phyloP scores from a whole-genome alignment of 116 monocot genomes.

The Iris pallida region DNA sequence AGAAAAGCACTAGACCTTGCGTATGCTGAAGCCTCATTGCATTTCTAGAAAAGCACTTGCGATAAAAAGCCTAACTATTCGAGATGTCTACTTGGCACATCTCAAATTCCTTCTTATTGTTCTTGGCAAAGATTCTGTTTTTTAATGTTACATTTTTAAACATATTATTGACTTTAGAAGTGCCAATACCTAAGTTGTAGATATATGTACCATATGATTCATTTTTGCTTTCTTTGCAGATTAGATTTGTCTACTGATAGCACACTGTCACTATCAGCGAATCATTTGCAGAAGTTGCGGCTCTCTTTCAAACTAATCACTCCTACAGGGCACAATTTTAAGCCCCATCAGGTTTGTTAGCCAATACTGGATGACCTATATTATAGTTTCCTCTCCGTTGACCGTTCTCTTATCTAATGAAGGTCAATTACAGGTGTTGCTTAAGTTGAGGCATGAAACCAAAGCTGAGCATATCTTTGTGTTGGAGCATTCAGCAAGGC shows the following conservation, averaged over 20 bases:
- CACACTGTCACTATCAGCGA: constrained; percentile 62
- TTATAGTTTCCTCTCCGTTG: background rate
- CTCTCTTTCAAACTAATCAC: constrained; percentile 76
- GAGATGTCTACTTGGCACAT: too few relatives aligned
- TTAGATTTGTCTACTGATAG: constrained; percentile 70
- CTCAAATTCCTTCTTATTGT: too few relatives aligned
- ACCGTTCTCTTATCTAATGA: constrained; percentile 11
- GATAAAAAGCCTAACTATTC: too few relatives aligned
- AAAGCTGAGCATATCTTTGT: constrained; percentile 85
- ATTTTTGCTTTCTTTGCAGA: constrained; percentile 22
- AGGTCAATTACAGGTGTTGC: constrained; percentile 53
- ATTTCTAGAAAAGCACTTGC: too few relatives aligned
- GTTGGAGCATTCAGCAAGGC: constrained; percentile 54
- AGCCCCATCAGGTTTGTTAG: constrained; percentile 82
- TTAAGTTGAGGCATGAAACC: constrained; percentile 83
- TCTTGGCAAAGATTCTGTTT: too few relatives aligned
- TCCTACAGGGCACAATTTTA: constrained; percentile 66
- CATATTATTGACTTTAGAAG: too few relatives aligned
- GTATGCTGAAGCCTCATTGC: too few relatives aligned
- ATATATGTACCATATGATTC: background rate
- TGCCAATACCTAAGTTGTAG: too few relatives aligned
- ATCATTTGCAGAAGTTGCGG: constrained; percentile 83
- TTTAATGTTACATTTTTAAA: too few relatives aligned
- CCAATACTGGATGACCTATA: background rate
- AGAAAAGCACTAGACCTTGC: too few relatives aligned